Base-by-base conservation (phyloP, 768 basidiomycete species). In the Suillus alpinus region DNA sequence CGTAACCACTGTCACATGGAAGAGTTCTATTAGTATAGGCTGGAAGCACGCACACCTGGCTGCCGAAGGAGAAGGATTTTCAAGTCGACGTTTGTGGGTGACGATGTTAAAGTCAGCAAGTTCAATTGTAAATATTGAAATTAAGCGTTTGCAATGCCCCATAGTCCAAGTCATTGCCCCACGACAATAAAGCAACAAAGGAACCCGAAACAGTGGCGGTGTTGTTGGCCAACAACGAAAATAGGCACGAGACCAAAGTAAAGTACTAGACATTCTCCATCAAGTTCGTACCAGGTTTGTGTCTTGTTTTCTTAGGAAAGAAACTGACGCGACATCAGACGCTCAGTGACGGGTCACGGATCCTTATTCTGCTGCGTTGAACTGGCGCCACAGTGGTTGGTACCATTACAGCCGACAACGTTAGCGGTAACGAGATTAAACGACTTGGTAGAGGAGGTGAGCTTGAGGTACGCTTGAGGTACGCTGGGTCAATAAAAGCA, bases 221-320 rank as follows among this genome's bases (percentile, higher is more conserved):
- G 53, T 55, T 26, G 37, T 39, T 39, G 6, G 14, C 52, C 36
- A 55, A 23, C 52, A 55, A 55, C 52, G 52, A 55, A 37, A 55
- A 55, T 39, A 55, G 36, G 34, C 2, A 34, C 49, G 6, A 6
- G 2, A 32, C 18, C 10, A 31, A 26, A 26, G 26, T 26, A 26
- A 26, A 50, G 31, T 3, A 52, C 32, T 51, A 20, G 18, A 51
- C 18, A 18, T 52, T 52, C 51, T 36, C 36, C 37, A 26, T 55
- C 36, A 26, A 26, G 2, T 26, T 4, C 9, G 36, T 26, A 14
- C 36, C 37, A 55, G 37, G 20, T 23, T 36, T 36, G 6, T 32
- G n/a, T 18, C 7, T 14, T 34, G 36, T 53, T 13, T 39, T 39
- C 20, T 53, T 29, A 10, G 16, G 23, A 29, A 26, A 16, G 16